Percentiles rank a stretch among this genome's conserved stretches.
These are phyloP conservation scores for Histomonas meleagridis DNA, from an alignment of 208 protist species.

Conservation along the genomic window DNA sequence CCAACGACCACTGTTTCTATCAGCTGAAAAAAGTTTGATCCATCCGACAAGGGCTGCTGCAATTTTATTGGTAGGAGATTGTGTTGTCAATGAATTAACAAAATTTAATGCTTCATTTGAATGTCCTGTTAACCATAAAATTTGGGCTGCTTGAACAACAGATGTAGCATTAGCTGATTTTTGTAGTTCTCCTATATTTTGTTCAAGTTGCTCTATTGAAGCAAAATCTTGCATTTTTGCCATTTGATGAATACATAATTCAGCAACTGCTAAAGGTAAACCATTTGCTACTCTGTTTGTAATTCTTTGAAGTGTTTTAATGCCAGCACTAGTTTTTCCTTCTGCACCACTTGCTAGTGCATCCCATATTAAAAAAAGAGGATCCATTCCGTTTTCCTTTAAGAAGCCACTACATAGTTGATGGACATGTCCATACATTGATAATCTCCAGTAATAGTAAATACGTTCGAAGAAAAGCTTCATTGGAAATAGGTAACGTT, in stretches of 20 bases:
- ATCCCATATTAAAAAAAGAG: not conserved
- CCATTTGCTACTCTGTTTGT: not conserved
- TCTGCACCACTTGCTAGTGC: not conserved
- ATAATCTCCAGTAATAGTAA: not conserved
- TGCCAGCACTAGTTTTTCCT: conserved; percentile 3
- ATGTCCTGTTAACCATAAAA: not conserved
- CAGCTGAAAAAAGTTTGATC: not conserved
- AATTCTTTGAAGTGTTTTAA: not conserved
- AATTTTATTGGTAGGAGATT: not conserved
- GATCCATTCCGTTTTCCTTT: not conserved
- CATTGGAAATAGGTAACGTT: not conserved
- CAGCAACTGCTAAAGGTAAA: not conserved
- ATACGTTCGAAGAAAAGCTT: conserved; percentile 5
- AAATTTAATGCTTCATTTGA: not conserved
- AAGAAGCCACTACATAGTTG: not conserved
- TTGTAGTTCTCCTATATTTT: not conserved
- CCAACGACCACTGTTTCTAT: not conserved
- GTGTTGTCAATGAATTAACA: not conserved
- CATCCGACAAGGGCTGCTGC: not conserved
- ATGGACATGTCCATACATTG: conserved; percentile 8
- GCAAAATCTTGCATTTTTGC: not conserved
- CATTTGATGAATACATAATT: conserved; percentile 33
- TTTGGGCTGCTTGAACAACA: not conserved
- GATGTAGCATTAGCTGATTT: not conserved
- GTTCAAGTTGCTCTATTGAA: conserved; percentile 9